Evolutionary conservation across 768 basidiomycete genomes (phyloP).

Genomic region (Galerina sulciceps): DNA sequence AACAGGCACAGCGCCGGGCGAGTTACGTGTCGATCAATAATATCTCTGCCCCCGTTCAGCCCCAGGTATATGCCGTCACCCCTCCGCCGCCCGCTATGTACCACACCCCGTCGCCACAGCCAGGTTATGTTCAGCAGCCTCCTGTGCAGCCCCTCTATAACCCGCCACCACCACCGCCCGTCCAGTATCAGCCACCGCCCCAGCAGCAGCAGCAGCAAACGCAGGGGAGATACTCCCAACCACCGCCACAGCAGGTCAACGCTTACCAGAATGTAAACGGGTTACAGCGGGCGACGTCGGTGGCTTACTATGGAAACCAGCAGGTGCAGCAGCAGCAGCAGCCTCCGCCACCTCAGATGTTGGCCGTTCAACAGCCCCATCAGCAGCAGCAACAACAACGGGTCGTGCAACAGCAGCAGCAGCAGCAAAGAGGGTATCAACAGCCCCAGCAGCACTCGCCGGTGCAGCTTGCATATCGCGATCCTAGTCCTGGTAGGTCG

Average conservation of each 20-base stretch:
- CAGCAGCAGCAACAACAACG: slow-evolving; percentile 14
- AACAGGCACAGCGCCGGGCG: slow-evolving; percentile 37
- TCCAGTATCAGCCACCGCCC: slow-evolving; percentile 24
- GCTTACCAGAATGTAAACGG: slow-evolving; percentile 27
- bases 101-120: slow-evolving; percentile 40
- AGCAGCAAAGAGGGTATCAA: slow-evolving; percentile 28
- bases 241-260: slow-evolving; percentile 20
- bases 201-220: slow-evolving; percentile 23
- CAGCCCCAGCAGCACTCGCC: slow-evolving; percentile 31
- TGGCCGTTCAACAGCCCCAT: slow-evolving; percentile 22
- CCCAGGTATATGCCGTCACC: slow-evolving; percentile 38
- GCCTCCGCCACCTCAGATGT: slow-evolving; percentile 17
- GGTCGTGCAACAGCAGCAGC: slow-evolving; percentile 34
- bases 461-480: slow-evolving; percentile 42
- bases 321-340: slow-evolving; percentile 24
- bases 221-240: slow-evolving; percentile 25
- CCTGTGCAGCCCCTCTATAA: slow-evolving; percentile 32
- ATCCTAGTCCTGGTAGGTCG: slow-evolving; percentile 50
- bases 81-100: slow-evolving; percentile 40
- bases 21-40: slow-evolving; percentile 19
- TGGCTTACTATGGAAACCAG: slow-evolving; percentile 35
- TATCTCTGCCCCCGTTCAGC: slow-evolving; percentile 31
- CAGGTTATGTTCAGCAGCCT: slow-evolving; percentile 35
- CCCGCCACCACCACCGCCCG: slow-evolving; percentile 16
- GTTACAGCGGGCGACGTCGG: slow-evolving; percentile 30